Conservation (phyloP, 805 yeast species). For the Candida stauntonica region DNA sequence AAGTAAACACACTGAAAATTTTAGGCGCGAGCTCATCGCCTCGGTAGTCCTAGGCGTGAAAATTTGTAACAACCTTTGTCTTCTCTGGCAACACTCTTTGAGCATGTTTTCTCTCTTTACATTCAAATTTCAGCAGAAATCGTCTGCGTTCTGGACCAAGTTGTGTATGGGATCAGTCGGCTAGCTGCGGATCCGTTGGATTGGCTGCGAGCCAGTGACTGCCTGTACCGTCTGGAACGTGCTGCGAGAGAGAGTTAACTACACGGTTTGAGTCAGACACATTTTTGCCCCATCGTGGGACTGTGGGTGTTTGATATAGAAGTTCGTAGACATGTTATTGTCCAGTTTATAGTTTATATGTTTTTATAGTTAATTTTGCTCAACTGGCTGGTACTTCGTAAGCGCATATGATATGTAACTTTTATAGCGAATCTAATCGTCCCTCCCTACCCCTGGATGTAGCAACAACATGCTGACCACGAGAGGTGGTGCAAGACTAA, state of each 20-base stretch:
- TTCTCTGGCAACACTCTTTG: no score
- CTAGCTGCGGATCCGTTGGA: background rate
- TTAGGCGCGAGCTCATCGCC: slow-evolving; percentile 1
- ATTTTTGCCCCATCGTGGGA: slow-evolving; percentile 6
- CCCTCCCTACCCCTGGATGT: no score
- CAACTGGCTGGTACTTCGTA: no score
- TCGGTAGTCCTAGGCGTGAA: background rate
- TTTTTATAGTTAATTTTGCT: background rate
- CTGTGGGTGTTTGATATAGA: slow-evolving; percentile 31
- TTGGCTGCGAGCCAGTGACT: slow-evolving; percentile 1
- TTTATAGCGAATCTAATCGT: no score
- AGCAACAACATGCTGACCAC: no score
- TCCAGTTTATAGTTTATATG: background rate
- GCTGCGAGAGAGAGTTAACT: slow-evolving; percentile 23
- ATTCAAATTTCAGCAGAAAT: slow-evolving; percentile 25
- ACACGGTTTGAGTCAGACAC: slow-evolving; percentile 32
- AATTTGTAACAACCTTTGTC: slow-evolving; percentile 1
- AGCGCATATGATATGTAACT: background rate
- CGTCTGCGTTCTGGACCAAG: background rate
- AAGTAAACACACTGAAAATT: background rate
- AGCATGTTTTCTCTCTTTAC: slow-evolving; percentile 13
- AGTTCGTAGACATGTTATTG: slow-evolving; percentile 27
- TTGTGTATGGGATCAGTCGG: slow-evolving; percentile 1
- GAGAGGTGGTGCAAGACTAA: background rate
- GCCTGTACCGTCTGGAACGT: slow-evolving; percentile 10